Percentiles rank a stretch among this genome's conserved stretches.
phyloP scores from a whole-genome alignment of 768 basidiomycete species.

The Collybia sordida region DNA sequence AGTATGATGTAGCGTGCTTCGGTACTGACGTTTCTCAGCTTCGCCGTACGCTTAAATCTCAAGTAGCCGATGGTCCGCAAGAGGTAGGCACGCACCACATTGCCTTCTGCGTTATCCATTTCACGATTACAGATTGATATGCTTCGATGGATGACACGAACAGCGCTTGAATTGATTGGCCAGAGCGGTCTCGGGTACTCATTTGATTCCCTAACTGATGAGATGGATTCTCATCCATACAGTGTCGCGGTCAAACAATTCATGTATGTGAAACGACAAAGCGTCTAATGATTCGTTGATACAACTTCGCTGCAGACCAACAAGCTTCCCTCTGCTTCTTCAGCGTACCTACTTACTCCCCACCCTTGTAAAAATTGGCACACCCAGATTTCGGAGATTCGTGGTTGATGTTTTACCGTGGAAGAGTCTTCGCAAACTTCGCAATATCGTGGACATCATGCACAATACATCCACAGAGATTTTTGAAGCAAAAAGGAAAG shows the following conservation, averaged over 20 bases:
- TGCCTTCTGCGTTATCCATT: neutral
- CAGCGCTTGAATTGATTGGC: constrained; percentile 28
- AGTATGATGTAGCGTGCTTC: no score
- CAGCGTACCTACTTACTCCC: constrained; percentile 25
- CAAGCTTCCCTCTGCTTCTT: constrained; percentile 9
- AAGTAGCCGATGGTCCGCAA: constrained; percentile 9
- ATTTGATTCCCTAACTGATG: constrained; percentile 26
- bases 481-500: constrained; percentile 31
- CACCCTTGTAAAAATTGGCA: constrained; percentile 25
- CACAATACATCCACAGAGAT: constrained; percentile 28
- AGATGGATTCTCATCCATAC: constrained; percentile 24
- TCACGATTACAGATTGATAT: constrained; percentile 21
- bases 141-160: constrained; percentile 25
- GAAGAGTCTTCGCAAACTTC: constrained; percentile 21
- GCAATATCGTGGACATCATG: constrained; percentile 33
- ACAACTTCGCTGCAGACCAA: neutral
- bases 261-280: constrained; percentile 14
- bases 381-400: constrained; percentile 30
- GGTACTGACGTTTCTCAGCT: neutral
- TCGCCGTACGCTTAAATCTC: constrained; percentile 8
- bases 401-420: constrained; percentile 28
- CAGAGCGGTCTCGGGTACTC: constrained; percentile 30
- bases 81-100: constrained; percentile 7
- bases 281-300: neutral
- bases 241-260: constrained; percentile 24